Evolutionary conservation across 208 protist genomes (phyloP).

Genomic region (Kentomonas sorsogonicus): DNA sequence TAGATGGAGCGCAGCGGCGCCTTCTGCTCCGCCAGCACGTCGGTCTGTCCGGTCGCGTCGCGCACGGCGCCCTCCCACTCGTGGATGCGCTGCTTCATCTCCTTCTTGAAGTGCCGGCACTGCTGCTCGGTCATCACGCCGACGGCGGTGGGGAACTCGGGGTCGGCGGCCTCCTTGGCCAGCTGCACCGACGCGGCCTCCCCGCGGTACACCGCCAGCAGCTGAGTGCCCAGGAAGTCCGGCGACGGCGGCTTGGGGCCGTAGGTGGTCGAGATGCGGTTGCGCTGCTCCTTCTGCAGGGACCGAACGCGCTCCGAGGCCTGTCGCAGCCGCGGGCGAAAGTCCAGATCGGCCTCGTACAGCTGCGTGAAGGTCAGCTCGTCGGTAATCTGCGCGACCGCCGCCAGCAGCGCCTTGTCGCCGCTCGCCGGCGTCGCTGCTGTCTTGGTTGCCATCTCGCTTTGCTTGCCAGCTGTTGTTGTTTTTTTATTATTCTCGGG

Average conservation of each 20-base stretch:
- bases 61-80: constrained; percentile 79
- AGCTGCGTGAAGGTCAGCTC: constrained; percentile 72
- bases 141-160: constrained; percentile 27
- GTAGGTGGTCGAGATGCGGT: constrained; percentile 62
- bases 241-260: constrained; percentile 40
- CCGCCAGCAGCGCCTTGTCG: no score
- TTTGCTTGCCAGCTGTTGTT: no score
- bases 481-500: no score
- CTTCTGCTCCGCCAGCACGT: constrained; percentile 69
- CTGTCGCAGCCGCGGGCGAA: constrained; percentile 53
- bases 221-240: constrained; percentile 55
- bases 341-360: constrained; percentile 70
- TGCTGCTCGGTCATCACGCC: constrained; percentile 47
- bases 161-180: constrained; percentile 38
- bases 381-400: constrained; percentile 43
- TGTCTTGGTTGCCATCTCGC: no score
- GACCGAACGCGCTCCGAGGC: constrained; percentile 62
- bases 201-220: constrained; percentile 66
- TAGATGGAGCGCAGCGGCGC: constrained; percentile 69
- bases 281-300: constrained; percentile 72
- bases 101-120: constrained; percentile 73
- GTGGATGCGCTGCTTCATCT: constrained; percentile 87
- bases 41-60: constrained; percentile 51
- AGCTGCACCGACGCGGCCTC: constrained; percentile 63
- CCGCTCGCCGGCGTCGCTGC: no score